These are phyloP conservation scores for Salix suchowensis DNA, from an alignment of 345 rosid genomes.

Conservation along the genomic window DNA sequence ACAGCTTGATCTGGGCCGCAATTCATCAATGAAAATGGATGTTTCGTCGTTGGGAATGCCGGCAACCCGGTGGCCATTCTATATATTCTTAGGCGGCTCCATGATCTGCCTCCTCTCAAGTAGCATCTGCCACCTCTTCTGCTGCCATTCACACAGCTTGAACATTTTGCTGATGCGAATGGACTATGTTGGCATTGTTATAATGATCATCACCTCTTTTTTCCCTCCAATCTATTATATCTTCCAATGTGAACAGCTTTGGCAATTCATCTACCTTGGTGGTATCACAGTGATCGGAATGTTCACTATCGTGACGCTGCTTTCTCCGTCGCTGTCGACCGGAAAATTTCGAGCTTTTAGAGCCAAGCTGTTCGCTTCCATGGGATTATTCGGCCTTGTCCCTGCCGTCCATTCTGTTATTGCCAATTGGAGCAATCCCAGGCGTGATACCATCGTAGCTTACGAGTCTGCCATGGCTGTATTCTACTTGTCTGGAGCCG, in stretches of 20 bases:
- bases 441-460: conserved; percentile 42
- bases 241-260: conserved; percentile 70
- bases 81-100: conserved; percentile 68
- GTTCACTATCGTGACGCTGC: conserved; percentile 63
- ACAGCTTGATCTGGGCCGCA: conserved; percentile 28
- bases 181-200: conserved; percentile 68
- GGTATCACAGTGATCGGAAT: conserved; percentile 72
- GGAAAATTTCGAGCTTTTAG: conserved; percentile 55
- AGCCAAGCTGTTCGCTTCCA: conserved; percentile 62
- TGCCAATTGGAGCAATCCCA: conserved; percentile 77
- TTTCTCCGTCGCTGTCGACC: conserved; percentile 58
- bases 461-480: conserved; percentile 75
- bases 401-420: conserved; percentile 60
- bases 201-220: conserved; percentile 91
- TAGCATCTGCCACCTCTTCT: conserved; percentile 79
- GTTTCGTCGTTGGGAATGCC: background rate
- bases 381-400: conserved; percentile 72
- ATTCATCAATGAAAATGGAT: conserved; percentile 11
- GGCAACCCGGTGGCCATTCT: conserved; percentile 75
- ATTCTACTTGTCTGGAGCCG: conserved; percentile 68
- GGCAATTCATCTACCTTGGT: conserved; percentile 70
- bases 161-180: conserved; percentile 55
- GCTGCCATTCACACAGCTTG: conserved; percentile 64
- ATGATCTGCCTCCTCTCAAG: conserved; percentile 84
- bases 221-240: conserved; percentile 86